Evolutionary conservation across 768 basidiomycete genomes (phyloP).

Genomic region (Butyriboletus loyo): DNA sequence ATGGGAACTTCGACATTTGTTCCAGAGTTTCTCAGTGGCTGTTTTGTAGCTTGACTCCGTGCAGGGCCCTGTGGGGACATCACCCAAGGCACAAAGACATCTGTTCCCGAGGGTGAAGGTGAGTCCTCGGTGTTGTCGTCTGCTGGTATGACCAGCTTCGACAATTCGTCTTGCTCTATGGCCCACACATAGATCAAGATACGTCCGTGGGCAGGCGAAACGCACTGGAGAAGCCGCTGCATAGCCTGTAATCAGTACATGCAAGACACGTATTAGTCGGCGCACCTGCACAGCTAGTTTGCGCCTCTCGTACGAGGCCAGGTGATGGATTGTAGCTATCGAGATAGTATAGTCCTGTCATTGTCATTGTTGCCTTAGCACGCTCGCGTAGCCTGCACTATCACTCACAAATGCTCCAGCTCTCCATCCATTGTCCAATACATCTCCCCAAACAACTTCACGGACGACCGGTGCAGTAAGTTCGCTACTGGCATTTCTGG

Average conservation of each 20-base stretch:
- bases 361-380: slow-evolving; percentile 30
- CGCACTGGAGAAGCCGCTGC: slow-evolving; percentile 61
- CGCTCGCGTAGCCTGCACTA: neutral
- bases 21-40: neutral
- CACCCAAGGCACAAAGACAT: slow-evolving; percentile 92
- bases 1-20: slow-evolving; percentile 32
- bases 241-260: neutral
- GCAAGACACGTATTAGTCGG: neutral
- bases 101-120: slow-evolving; percentile 46
- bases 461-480: slow-evolving; percentile 32
- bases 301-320: slow-evolving; percentile 77
- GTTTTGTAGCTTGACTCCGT: slow-evolving; percentile 14
- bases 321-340: slow-evolving; percentile 96
- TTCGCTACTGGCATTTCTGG: slow-evolving; percentile 55
- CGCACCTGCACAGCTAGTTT: slow-evolving; percentile 69
- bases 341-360: slow-evolving; percentile 94
- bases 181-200: slow-evolving; percentile 97
- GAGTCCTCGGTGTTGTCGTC: neutral
- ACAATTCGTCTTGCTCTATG: slow-evolving; percentile 83
- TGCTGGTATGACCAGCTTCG: slow-evolving; percentile 64
- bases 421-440: slow-evolving; percentile 72
- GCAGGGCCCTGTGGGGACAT: slow-evolving; percentile 38
- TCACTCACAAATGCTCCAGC: slow-evolving; percentile 71
- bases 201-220: slow-evolving; percentile 69
- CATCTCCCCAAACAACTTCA: slow-evolving; percentile 82